Evolutionary conservation across 164 flowering plant species (phyloP).

Genomic region (Magnolia kwangsiensis): DNA sequence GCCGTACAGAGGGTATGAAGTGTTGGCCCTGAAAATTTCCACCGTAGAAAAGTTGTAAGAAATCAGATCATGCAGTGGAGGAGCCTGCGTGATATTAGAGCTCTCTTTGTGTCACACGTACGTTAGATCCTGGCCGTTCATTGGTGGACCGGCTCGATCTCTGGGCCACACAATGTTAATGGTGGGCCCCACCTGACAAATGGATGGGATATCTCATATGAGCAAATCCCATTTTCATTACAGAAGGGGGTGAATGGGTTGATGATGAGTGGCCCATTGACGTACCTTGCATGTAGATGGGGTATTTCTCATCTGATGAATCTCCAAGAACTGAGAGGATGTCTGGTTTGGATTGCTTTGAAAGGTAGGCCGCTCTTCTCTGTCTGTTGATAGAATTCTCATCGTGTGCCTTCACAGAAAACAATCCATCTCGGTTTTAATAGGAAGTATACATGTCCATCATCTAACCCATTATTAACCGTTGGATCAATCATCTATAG

Average conservation of each 20-base stretch:
- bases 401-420: conserved; percentile 44
- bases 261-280: not conserved
- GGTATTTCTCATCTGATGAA: conserved; percentile 38
- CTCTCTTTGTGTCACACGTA: too few species aligned
- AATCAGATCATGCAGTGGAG: not conserved
- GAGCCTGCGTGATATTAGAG: too few species aligned
- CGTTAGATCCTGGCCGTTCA: not conserved
- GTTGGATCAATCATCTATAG: not conserved
- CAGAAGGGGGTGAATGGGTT: too few species aligned
- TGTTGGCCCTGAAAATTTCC: conserved; percentile 56
- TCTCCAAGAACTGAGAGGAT: conserved; percentile 68
- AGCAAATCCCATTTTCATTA: too few species aligned
- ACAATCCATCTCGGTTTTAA: too few species aligned
- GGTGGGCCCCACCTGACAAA: not conserved
- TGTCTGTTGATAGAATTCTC: conserved; percentile 67
- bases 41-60: conserved; percentile 2
- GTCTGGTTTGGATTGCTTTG: conserved; percentile 51
- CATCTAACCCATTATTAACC: not conserved
- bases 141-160: too few species aligned
- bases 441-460: too few species aligned
- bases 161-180: too few species aligned
- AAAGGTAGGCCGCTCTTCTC: conserved; percentile 49
- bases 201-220: too few species aligned
- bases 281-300: conserved; percentile 78
- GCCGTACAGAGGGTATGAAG: conserved; percentile 69